These are phyloP conservation scores for Ophiostoma himal-ulmi DNA, from an alignment of 2,329 filamentous ascomycete genomes.

Conservation along the genomic window DNA sequence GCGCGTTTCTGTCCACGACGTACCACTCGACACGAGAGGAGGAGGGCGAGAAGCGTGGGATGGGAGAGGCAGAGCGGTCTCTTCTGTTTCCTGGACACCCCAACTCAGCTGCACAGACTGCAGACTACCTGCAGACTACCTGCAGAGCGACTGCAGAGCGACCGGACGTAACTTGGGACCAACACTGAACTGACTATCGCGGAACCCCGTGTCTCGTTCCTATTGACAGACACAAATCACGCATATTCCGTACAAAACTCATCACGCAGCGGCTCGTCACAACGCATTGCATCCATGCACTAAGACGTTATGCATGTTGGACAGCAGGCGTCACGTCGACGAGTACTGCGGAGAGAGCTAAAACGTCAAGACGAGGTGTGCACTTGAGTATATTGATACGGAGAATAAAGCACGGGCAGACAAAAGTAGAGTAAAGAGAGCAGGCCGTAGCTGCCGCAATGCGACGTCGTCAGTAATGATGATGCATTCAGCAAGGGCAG, in stretches of 20 bases:
- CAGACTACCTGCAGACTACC: neutral
- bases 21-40: neutral
- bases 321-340: neutral
- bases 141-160: neutral
- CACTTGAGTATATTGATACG: neutral
- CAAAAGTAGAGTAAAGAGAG: neutral
- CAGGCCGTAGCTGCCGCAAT: neutral
- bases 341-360: neutral
- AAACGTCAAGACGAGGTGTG: neutral
- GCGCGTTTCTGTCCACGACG: neutral
- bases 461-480: neutral
- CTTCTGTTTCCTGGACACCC: neutral
- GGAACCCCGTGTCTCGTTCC: slow-evolving; percentile 1
- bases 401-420: neutral
- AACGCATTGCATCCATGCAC: slow-evolving; percentile 4
- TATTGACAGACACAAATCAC: slow-evolving; percentile 10
- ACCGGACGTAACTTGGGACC: neutral
- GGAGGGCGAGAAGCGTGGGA: neutral
- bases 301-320: neutral
- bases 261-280: neutral
- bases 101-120: neutral
- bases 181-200: neutral
- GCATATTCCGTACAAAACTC: neutral
- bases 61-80: neutral
- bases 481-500: neutral